These are phyloP conservation scores for Tylopilus sp. DNA, from an alignment of 768 basidiomycete species.

Conservation along the genomic window DNA sequence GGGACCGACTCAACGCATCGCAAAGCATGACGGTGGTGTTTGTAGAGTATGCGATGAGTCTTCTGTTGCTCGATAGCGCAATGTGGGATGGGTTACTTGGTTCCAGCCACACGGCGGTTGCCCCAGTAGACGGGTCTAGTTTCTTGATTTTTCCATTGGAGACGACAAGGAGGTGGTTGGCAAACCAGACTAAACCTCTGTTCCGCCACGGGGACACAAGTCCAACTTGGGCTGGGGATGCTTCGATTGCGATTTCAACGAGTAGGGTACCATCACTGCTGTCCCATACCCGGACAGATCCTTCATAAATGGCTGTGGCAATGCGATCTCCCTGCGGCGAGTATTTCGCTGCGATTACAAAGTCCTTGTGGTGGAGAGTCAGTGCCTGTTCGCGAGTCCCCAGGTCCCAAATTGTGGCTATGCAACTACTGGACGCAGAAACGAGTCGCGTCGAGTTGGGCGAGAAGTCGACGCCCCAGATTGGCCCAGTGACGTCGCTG, in stretches of 20 bases:
- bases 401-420: not conserved
- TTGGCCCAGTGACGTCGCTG: too few relatives aligned
- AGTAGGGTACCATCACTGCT: not conserved
- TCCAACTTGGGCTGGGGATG: not conserved
- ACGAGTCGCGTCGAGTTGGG: not conserved
- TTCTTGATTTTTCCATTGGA: too few relatives aligned
- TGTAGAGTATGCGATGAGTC: not conserved
- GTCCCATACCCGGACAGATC: not conserved
- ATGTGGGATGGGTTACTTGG: not conserved
- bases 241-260: not conserved
- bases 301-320: not conserved
- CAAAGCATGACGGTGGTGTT: not conserved
- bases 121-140: too few relatives aligned
- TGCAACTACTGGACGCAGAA: too few relatives aligned
- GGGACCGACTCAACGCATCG: not conserved
- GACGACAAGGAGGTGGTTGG: too few relatives aligned
- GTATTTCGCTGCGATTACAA: not conserved
- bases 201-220: too few relatives aligned
- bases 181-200: too few relatives aligned
- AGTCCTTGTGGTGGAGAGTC: not conserved
- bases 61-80: not conserved
- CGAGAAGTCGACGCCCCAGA: not conserved
- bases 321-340: not conserved
- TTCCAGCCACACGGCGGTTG: too few relatives aligned
- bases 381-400: too few relatives aligned